Conservation (phyloP, 2,329 filamentous ascomycete species). For the Tympanopsis confertula region DNA sequence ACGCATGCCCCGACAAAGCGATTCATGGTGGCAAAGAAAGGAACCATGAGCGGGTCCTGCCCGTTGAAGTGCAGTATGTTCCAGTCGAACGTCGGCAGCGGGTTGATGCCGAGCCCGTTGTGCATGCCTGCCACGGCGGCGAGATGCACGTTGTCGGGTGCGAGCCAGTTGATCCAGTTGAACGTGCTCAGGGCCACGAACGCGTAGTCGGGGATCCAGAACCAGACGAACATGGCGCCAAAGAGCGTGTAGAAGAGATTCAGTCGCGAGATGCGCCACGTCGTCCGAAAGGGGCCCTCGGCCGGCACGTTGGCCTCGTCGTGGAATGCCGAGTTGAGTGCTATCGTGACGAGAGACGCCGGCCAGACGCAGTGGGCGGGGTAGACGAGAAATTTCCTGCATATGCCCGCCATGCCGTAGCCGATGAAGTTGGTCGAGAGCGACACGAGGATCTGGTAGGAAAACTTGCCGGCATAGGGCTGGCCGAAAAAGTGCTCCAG, state of each 20-base stretch:
- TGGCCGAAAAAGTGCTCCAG: slow-evolving; percentile 38
- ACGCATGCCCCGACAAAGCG: slow-evolving; percentile 16
- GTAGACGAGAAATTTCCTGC: slow-evolving; percentile 36
- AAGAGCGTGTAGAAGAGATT: slow-evolving; percentile 31
- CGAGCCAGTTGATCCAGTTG: slow-evolving; percentile 42
- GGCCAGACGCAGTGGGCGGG: slow-evolving; percentile 41
- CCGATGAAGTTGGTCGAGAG: slow-evolving; percentile 42
- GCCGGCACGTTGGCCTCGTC: slow-evolving; percentile 21
- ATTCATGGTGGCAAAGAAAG: slow-evolving; percentile 23
- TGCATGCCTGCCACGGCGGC: slow-evolving; percentile 21
- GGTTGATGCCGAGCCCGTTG: slow-evolving; percentile 27
- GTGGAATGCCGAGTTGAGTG: slow-evolving; percentile 34
- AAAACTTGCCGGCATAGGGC: slow-evolving; percentile 30
- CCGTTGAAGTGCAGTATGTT: slow-evolving; percentile 21
- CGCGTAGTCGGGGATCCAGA: slow-evolving; percentile 37
- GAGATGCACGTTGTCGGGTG: slow-evolving; percentile 25
- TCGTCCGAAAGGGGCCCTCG: slow-evolving; percentile 25
- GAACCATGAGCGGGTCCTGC: slow-evolving; percentile 26
- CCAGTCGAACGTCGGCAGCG: slow-evolving; percentile 29
- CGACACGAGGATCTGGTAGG: slow-evolving; percentile 36
- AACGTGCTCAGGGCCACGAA: slow-evolving; percentile 33
- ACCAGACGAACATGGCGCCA: slow-evolving; percentile 34
- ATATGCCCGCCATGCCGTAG: slow-evolving; percentile 39
- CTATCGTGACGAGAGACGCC: slow-evolving; percentile 29
- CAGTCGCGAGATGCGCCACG: slow-evolving; percentile 28